Conservation (phyloP, 176 grass and related monocot species). For the Aegilops sharonensis region DNA sequence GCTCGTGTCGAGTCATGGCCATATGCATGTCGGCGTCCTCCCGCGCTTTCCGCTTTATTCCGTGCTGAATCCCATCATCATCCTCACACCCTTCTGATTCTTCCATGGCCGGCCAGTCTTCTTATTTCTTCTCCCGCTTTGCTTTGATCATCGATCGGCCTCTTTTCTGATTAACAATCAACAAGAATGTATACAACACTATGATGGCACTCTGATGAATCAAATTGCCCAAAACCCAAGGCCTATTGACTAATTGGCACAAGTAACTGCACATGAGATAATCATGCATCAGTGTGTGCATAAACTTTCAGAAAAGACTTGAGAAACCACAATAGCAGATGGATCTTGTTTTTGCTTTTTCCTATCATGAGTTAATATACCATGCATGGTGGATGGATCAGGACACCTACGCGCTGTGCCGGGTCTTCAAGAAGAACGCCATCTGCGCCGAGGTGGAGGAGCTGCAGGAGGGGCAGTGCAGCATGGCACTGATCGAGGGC, state of each 20-base stretch:
- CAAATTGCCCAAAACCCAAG: neutral
- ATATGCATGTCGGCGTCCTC: conserved; percentile 46
- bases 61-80: conserved; percentile 54
- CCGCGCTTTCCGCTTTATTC: conserved; percentile 67
- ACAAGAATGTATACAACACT: neutral
- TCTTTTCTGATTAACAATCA: too few relatives aligned
- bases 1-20: conserved; percentile 13
- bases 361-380: neutral
- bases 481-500: conserved; percentile 50
- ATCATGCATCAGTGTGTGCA: conserved; percentile 17
- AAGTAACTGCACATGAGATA: conserved; percentile 14
- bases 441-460: conserved; percentile 59
- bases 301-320: conserved; percentile 1
- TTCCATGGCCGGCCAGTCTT: conserved; percentile 4
- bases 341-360: neutral
- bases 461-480: conserved; percentile 62
- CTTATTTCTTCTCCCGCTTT: conserved; percentile 41
- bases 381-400: conserved; percentile 15
- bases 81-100: conserved; percentile 25
- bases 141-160: neutral
- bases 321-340: neutral
- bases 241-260: too few relatives aligned
- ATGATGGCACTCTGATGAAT: neutral
- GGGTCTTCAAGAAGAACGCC: conserved; percentile 83
- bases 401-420: conserved; percentile 75